Conservation (phyloP, 1,139 yeast species). For the Candida dubliniensis region DNA sequence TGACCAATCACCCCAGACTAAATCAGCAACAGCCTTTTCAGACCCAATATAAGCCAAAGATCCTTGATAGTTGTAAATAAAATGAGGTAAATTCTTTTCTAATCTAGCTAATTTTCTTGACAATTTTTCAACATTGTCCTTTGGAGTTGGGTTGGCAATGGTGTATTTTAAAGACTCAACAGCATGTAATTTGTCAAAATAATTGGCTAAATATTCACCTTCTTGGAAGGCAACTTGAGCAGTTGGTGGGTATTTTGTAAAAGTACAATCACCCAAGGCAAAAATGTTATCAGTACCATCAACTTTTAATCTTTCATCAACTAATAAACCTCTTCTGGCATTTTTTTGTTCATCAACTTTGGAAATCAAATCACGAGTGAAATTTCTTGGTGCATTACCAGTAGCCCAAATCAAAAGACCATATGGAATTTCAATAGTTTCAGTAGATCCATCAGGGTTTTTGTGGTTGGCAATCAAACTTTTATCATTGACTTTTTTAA, state of each 20-base stretch:
- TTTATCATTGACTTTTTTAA: conserved; percentile 75
- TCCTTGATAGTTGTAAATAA: conserved; percentile 69
- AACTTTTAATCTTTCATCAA: conserved; percentile 79
- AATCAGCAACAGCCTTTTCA: conserved; percentile 91
- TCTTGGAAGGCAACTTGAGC: conserved; percentile 98
- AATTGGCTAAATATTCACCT: conserved; percentile 76
- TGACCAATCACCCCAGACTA: conserved; percentile 85
- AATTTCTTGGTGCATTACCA: conserved; percentile 87
- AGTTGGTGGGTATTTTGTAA: conserved; percentile 89
- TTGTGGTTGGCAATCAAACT: conserved; percentile 71
- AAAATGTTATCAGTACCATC: conserved; percentile 82
- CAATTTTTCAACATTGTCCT: conserved; percentile 40
- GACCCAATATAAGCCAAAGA: conserved; percentile 82
- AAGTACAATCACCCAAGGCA: conserved; percentile 94
- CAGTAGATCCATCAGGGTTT: conserved; percentile 38
- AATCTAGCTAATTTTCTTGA: conserved; percentile 40
- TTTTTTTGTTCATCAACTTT: conserved; percentile 79
- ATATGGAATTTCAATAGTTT: conserved; percentile 66
- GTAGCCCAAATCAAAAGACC: conserved; percentile 97
- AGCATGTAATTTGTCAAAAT: conserved; percentile 67
- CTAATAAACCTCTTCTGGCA: conserved; percentile 86
- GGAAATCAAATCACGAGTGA: conserved; percentile 65
- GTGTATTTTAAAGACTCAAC: conserved; percentile 59
- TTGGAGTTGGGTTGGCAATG: conserved; percentile 26
- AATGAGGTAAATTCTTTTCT: conserved; percentile 53